Conservation (phyloP, 75 land plant genomes). For the Picea sitchensis region DNA sequence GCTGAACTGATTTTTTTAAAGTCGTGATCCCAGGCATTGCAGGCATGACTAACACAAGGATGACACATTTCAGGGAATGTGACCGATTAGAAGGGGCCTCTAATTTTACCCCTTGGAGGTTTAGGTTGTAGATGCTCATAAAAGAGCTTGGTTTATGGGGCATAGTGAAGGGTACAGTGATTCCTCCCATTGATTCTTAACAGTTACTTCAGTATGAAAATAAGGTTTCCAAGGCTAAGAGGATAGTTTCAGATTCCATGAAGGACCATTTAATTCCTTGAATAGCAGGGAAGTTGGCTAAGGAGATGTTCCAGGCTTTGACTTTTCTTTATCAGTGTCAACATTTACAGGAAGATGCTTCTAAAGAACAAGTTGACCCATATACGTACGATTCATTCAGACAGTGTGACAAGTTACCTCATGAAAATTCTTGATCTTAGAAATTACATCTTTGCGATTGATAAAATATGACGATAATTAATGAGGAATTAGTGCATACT, state of each 20-base stretch:
- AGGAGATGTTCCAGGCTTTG: background rate
- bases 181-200: background rate
- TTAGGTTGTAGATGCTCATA: background rate
- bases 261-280: background rate
- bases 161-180: background rate
- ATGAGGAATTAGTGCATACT: background rate
- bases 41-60: background rate
- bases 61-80: background rate
- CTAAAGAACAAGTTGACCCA: background rate
- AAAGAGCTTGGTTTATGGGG: background rate
- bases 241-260: background rate
- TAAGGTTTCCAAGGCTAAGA: background rate
- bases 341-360: background rate
- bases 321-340: background rate
- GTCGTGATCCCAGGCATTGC: background rate
- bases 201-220: background rate
- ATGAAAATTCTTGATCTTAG: background rate
- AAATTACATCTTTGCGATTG: background rate
- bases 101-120: background rate
- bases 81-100: background rate
- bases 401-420: background rate
- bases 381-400: background rate
- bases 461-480: background rate
- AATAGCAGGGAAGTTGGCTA: background rate
- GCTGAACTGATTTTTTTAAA: background rate